Evolutionary conservation across 2,329 filamentous ascomycete genomes (phyloP).

Genomic region (Pseudopithomyces chartarum): DNA sequence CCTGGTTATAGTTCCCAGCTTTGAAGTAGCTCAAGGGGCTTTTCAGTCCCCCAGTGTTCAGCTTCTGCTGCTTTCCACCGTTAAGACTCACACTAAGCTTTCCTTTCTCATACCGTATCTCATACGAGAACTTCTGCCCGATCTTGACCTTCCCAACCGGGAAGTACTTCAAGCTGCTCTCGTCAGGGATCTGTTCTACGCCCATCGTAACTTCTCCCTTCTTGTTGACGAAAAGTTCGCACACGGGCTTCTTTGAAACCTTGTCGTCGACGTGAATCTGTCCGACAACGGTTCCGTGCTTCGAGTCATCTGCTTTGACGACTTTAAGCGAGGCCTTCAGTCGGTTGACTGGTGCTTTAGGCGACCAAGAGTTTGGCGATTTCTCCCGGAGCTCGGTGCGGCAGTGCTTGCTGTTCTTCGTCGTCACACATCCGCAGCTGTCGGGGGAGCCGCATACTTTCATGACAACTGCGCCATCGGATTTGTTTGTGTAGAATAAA

Average conservation of each 20-base stretch:
- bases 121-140: constrained; percentile 44
- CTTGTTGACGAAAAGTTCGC: constrained; percentile 47
- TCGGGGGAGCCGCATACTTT: constrained; percentile 46
- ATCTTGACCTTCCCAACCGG: constrained; percentile 40
- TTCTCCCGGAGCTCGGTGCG: constrained; percentile 51
- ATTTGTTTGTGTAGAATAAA: constrained; percentile 45
- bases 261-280: constrained; percentile 47
- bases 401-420: constrained; percentile 49
- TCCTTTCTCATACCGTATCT: constrained; percentile 44
- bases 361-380: constrained; percentile 38
- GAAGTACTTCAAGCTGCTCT: constrained; percentile 37
- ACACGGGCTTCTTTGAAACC: constrained; percentile 47
- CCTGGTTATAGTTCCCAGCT: constrained; percentile 31
- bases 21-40: constrained; percentile 28
- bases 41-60: constrained; percentile 21
- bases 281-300: constrained; percentile 46
- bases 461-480: constrained; percentile 45
- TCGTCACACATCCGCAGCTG: constrained; percentile 45
- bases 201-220: constrained; percentile 45
- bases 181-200: constrained; percentile 44
- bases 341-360: constrained; percentile 38
- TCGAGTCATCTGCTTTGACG: constrained; percentile 36
- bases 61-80: constrained; percentile 11
- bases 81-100: constrained; percentile 30
- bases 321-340: constrained; percentile 41